Evolutionary conservation across 805 yeast genomes (phyloP).

Genomic region (Candida corydali): DNA sequence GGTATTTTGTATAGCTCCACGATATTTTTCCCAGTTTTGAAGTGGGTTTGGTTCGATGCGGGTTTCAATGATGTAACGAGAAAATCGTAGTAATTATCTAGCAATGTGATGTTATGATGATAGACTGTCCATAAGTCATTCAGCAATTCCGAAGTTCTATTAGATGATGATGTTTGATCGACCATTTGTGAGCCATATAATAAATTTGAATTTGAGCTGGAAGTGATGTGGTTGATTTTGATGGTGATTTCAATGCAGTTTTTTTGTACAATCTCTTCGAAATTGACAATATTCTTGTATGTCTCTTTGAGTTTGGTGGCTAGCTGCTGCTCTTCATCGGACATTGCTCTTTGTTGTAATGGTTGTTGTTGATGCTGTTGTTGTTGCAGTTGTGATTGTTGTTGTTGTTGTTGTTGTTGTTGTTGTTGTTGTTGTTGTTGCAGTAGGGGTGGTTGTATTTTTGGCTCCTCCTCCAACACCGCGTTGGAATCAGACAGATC

Average conservation of each 20-base stretch:
- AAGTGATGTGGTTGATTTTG: slow-evolving; percentile 39
- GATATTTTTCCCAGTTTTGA: slow-evolving; percentile 72
- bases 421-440: slow-evolving; percentile 7
- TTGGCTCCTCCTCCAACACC: slow-evolving; percentile 14
- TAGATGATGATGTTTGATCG: slow-evolving; percentile 14
- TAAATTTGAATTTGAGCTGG: slow-evolving; percentile 21
- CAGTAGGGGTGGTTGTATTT: background rate
- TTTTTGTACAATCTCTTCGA: slow-evolving; percentile 66
- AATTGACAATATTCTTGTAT: slow-evolving; percentile 62
- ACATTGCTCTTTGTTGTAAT: slow-evolving; percentile 28
- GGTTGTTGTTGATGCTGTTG: slow-evolving; percentile 11
- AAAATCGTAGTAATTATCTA: slow-evolving; percentile 72
- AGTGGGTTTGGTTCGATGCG: slow-evolving; percentile 42
- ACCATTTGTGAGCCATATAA: slow-evolving; percentile 12
- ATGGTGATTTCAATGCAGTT: slow-evolving; percentile 58
- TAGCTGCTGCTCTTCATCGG: slow-evolving; percentile 61
- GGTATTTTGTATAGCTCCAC: slow-evolving; percentile 76
- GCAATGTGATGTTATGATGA: slow-evolving; percentile 58
- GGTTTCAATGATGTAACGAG: slow-evolving; percentile 68
- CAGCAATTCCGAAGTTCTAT: slow-evolving; percentile 45
- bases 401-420: slow-evolving; percentile 2
- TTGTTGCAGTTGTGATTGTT: slow-evolving; percentile 10
- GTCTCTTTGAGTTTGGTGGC: slow-evolving; percentile 73
- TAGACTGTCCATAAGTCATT: slow-evolving; percentile 70
- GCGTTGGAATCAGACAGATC: slow-evolving; percentile 40